phyloP scores from a whole-genome alignment of 441 rosid genomes.

The Manihot esculenta region DNA sequence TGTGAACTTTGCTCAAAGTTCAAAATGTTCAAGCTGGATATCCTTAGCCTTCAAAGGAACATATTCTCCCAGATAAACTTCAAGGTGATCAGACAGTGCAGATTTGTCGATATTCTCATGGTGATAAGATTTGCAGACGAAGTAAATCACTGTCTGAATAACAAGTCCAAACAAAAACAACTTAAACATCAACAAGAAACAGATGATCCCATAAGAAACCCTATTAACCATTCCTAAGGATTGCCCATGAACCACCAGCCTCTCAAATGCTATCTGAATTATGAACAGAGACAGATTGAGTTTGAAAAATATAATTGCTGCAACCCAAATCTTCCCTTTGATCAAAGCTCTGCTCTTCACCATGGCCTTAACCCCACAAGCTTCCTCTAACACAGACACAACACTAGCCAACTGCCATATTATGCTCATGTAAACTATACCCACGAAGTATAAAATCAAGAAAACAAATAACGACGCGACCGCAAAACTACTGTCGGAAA shows the following conservation, averaged over 20 bases:
- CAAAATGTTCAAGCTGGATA: conserved; percentile 45
- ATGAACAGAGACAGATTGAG: conserved; percentile 8
- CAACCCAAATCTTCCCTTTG: conserved; percentile 38
- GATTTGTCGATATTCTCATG: conserved; percentile 60
- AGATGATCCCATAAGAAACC: conserved; percentile 30
- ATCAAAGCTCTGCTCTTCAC: conserved; percentile 37
- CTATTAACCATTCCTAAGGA: conserved; percentile 17
- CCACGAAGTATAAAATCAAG: conserved; percentile 12
- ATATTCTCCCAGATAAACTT: conserved; percentile 51
- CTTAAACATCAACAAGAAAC: conserved; percentile 36
- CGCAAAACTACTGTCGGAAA: neutral
- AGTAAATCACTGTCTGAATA: conserved; percentile 55
- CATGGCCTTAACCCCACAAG: conserved; percentile 47
- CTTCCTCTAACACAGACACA: conserved; percentile 56
- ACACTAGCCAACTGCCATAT: conserved; percentile 55
- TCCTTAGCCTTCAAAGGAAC: conserved; percentile 56
- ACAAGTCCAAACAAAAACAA: conserved; percentile 43
- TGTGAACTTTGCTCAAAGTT: conserved; percentile 13
- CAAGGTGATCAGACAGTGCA: conserved; percentile 50
- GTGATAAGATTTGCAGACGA: conserved; percentile 60
- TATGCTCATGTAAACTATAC: conserved; percentile 37
- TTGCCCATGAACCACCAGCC: conserved; percentile 32
- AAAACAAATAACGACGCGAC: neutral
- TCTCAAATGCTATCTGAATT: conserved; percentile 25
- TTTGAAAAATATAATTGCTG: conserved; percentile 22